These are phyloP conservation scores for Trichoderma asperelloides DNA, from an alignment of 495 filamentous ascomycete species.

Conservation along the genomic window DNA sequence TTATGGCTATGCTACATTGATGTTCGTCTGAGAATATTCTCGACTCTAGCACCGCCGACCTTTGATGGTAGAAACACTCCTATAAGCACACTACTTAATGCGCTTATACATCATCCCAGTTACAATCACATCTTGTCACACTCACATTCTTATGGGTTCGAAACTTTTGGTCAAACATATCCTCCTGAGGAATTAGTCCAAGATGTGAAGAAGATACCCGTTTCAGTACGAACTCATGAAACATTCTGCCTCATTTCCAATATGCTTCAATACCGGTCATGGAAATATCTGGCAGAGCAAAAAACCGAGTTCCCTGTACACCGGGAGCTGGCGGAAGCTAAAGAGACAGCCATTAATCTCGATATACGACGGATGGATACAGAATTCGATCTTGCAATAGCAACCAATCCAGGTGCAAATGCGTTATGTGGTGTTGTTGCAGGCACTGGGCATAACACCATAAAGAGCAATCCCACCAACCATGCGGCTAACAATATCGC, in stretches of 20 bases:
- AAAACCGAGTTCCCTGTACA: neutral
- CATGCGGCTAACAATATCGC: neutral
- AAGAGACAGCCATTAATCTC: slow-evolving; percentile 12
- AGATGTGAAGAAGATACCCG: slow-evolving; percentile 15
- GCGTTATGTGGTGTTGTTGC: slow-evolving; percentile 8
- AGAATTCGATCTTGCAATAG: slow-evolving; percentile 17
- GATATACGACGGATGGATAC: slow-evolving; percentile 14
- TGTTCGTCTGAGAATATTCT: slow-evolving; percentile 17
- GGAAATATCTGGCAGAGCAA: neutral
- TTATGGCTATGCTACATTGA: slow-evolving; percentile 19
- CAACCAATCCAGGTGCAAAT: slow-evolving; percentile 13
- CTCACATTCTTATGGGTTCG: slow-evolving; percentile 13
- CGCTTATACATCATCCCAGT: slow-evolving; percentile 11
- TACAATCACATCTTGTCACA: slow-evolving; percentile 14
- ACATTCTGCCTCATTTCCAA: slow-evolving; percentile 16
- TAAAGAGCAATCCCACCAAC: too few species aligned
- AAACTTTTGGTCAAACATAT: slow-evolving; percentile 17
- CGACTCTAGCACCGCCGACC: neutral
- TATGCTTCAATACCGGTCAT: slow-evolving; percentile 17
- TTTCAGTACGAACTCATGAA: slow-evolving; percentile 16
- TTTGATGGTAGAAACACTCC: neutral
- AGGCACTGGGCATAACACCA: neutral
- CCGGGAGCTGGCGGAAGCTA: slow-evolving; percentile 10
- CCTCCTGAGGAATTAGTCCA: slow-evolving; percentile 16
- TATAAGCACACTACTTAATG: slow-evolving; percentile 14